Base-by-base conservation (phyloP, 768 basidiomycete species). In the Russula sp. region DNA sequence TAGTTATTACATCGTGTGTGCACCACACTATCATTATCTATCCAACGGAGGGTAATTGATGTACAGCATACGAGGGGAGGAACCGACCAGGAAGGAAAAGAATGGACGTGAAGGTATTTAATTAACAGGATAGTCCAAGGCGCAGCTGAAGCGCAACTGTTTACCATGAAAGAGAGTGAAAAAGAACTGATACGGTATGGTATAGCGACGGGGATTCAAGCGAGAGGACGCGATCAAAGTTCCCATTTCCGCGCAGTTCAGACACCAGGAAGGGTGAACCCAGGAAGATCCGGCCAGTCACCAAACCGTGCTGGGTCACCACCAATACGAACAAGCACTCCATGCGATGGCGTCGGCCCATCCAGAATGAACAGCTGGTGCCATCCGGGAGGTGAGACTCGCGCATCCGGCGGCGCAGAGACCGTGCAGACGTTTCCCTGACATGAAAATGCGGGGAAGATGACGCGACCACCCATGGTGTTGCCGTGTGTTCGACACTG, bases 401-500 rank as follows among this genome's bases (percentile, higher is more conserved):
- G 74, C 9, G 81, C 74, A 67, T 89, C 84, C 0, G 89, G 89
- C 13, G 90, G 90, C 0, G 88, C 86, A 8, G 82, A 82, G 66
- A 97, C 86, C 5, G 85, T 86, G 69, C 94, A 87, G 1, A 81
- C 83, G 52, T 81, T 85, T 13, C 86, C 90, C 2, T 79, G 67
- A 70, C 84, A 88, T 7, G 80, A 75, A 70, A 93, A 87, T 18
- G 78, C 80, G 5, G 93, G 87, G 77, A 90, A 90, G 66, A 91
- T 73, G 2, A 81, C 83, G 58, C 87, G 79, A 2, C 81, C 79
- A 1, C 86, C 87, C 86, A 90, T 90, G 0, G 82, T 73, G 66
- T 90, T 90, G 13, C 88, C 88, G 69, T 89, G 88, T 88, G 59
- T 84, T 88, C 32, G 88, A 88, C 0, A 81, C 81, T 2, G 87